Evolutionary conservation across 2,329 filamentous ascomycete species (phyloP).

Genomic region (Hirsutella rhossiliensis): DNA sequence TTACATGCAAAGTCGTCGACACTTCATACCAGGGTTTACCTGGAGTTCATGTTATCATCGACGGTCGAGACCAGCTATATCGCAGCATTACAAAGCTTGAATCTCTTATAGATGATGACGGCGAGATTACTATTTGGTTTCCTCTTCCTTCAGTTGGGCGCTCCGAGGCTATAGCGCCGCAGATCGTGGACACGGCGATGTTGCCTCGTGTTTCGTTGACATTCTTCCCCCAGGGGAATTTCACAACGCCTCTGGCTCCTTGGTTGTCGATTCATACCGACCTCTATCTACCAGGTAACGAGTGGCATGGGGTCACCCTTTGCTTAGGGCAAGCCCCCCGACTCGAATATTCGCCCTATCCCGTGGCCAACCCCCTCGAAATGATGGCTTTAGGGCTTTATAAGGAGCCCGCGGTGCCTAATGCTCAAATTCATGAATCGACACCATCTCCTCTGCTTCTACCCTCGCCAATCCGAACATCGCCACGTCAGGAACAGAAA

Average conservation of each 20-base stretch:
- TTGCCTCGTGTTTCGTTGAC: conserved; percentile 1
- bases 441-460: conserved; percentile 2
- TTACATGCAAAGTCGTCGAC: too few species aligned
- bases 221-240: background rate
- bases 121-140: conserved; percentile 1
- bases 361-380: background rate
- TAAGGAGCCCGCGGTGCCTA: background rate
- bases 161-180: background rate
- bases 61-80: background rate
- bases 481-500: too few species aligned
- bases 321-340: background rate
- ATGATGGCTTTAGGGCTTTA: background rate
- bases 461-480: background rate
- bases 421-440: too few species aligned
- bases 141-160: background rate
- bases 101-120: conserved; percentile 1
- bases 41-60: conserved; percentile 1
- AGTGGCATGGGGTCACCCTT: conserved; percentile 2
- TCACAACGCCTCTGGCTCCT: background rate
- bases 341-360: conserved; percentile 1
- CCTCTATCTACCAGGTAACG: conserved; percentile 2
- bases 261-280: conserved; percentile 2
- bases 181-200: conserved; percentile 1
- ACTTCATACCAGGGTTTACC: background rate
- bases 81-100: conserved; percentile 1